phyloP scores from a whole-genome alignment of 139 green algal genomes.

The Marvania coccoides region DNA sequence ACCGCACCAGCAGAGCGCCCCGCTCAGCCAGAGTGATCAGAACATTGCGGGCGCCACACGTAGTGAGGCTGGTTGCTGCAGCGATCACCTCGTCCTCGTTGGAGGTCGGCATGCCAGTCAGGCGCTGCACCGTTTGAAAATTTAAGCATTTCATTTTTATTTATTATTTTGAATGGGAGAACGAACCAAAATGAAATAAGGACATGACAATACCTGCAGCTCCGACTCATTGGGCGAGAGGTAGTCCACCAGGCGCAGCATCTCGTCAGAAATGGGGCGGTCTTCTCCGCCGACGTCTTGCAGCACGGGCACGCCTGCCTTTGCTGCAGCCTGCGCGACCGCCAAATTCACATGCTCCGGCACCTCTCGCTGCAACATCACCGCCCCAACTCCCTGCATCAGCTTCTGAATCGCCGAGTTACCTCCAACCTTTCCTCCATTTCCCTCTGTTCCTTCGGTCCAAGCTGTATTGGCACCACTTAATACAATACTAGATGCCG shows the following conservation, averaged over 20 bases:
- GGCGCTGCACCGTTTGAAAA: too few relatives aligned
- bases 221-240: slow-evolving; percentile 59
- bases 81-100: slow-evolving; percentile 34
- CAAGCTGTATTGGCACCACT: slow-evolving; percentile 48
- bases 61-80: slow-evolving; percentile 26
- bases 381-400: slow-evolving; percentile 14
- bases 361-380: slow-evolving; percentile 71
- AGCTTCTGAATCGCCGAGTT: background rate
- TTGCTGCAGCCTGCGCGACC: slow-evolving; percentile 31
- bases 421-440: background rate
- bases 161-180: background rate
- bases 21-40: slow-evolving; percentile 51
- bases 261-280: slow-evolving; percentile 6
- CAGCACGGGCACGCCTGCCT: slow-evolving; percentile 36
- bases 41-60: slow-evolving; percentile 29
- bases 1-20: slow-evolving; percentile 38
- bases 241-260: slow-evolving; percentile 34
- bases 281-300: slow-evolving; percentile 51
- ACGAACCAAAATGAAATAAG: background rate
- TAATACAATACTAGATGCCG: slow-evolving; percentile 56
- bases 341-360: slow-evolving; percentile 61
- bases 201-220: too few relatives aligned
- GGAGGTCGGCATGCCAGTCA: slow-evolving; percentile 23
- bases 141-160: too few relatives aligned
- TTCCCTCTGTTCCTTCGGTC: background rate